Evolutionary conservation across 495 filamentous ascomycete genomes (phyloP), one percentile per base, ranked within the genome.

Genomic region (Daldinia grandis): DNA sequence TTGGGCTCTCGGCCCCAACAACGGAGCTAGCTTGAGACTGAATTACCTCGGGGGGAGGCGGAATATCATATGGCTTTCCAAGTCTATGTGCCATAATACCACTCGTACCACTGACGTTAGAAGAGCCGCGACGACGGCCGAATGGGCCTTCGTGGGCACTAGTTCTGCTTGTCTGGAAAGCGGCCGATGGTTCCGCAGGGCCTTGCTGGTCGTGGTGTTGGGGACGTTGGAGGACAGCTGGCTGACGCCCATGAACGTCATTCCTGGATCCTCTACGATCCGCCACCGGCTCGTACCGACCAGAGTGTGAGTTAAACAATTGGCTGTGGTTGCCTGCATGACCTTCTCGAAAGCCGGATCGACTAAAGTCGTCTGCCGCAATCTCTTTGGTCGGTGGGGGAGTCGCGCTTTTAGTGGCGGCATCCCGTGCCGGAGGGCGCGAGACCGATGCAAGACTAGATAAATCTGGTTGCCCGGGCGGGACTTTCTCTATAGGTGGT

Each of bases 71-170:
- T n/a, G 78, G 79, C 69, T 78, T 80, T 56, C 75, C 76, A 54
- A 82, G 71, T 19, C 82, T 79, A 59, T 84, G 77, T 59, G 84
- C 85, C 74, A 87, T 87, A 51, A 84, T 86, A 47, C 91, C 92
- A 78, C 94, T 98, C 62, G 93, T 93, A 31, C 94, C 95, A 76
- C 95, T 98, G 30, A 97, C 91, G 74, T 94, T 97, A 1, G 95
- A 97, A n/a, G 95, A 98, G 56, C 91, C 90, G 50, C 96, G 90
- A 50, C 93, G 88, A 62, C 94, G 89, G 28, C 85, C 87, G 85
- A 92, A 97, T 4, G 89, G 84, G 14, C 82, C 87, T 64, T 94
- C 91, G 56, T 89, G 89, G 35, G 86, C 86, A 70, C 85, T 89
- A 12, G 86, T 86, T 50, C 93, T 87, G 65, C 89, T 88, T 8